Evolutionary conservation across 2,329 filamentous ascomycete species (phyloP).

Genomic region (Colletotrichum siamense): DNA sequence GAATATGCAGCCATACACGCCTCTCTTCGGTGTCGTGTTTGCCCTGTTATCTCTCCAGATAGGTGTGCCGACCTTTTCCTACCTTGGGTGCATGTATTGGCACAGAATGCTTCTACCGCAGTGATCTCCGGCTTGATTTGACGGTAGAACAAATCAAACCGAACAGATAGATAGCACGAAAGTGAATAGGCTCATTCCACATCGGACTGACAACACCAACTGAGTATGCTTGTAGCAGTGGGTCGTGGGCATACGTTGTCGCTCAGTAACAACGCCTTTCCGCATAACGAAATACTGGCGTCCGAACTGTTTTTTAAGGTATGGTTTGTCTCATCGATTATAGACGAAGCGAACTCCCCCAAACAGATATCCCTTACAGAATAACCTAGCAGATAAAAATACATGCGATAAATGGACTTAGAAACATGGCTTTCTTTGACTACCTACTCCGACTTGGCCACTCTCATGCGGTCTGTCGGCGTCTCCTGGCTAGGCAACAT

Average conservation of each 20-base stretch:
- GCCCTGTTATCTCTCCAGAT: neutral
- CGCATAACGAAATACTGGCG: neutral
- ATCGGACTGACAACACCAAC: neutral
- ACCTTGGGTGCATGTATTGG: neutral
- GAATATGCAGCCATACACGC: neutral
- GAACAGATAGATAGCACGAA: neutral
- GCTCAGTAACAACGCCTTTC: neutral
- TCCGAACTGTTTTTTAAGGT: neutral
- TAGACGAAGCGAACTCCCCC: neutral
- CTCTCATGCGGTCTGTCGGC: neutral
- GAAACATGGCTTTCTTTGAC: neutral
- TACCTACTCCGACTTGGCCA: neutral
- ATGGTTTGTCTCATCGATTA: neutral
- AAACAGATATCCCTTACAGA: neutral
- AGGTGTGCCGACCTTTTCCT: neutral
- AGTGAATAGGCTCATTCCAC: neutral
- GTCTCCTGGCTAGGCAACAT: neutral
- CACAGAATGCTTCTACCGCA: neutral
- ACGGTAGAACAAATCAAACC: neutral
- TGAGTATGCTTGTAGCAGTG: neutral
- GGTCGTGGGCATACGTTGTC: neutral
- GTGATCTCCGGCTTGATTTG: neutral
- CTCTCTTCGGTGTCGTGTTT: neutral
- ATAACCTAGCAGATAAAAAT: neutral
- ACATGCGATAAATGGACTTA: neutral